Evolutionary conservation across 2,329 filamentous ascomycete genomes (phyloP), one percentile per base, ranked within the genome.

Genomic region (Stemphylium beticola): DNA sequence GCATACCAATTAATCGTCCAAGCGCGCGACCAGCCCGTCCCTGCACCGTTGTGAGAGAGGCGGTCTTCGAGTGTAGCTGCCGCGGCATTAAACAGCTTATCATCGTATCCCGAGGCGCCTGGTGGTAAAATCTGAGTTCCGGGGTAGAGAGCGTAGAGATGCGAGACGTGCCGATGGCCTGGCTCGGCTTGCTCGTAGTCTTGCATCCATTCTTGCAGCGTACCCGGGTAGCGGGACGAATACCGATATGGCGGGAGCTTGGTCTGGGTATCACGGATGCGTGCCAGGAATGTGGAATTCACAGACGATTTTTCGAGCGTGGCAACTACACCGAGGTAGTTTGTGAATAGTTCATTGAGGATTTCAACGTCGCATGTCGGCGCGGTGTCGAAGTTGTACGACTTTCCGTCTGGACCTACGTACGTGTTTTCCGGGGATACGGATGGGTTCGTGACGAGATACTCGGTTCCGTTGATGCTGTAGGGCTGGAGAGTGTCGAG

Each of bases 11-110:
- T 80, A n/a, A 82, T 69, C 0, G 80, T 65, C 81, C 81, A 84
- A 4, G 79, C 80, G 14, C 79, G 74, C 4, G 79, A 81, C 82
- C 81, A 84, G 0, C 82, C 82, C 0, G 81, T 84, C 46, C 81
- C 77, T 0, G 79, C 81, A 4, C 61, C 64, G 4, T 58, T 59
- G 11, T 62, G 57, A 2, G 50, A 45, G 5, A 67, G 43, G 2
- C 67, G 59, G 24, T 79, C n/a, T 68, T 60, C 7, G 72, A 74
- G n/a, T 69, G 69, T 55, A 55, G 56, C 42, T 48, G 64, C 24
- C 7, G 72, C 73, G 1, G 74, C 74, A 4, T 60, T 55, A 11
- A 72, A 66, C 2, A 76, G 65, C 7, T 61, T 68, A 2, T 24
- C 44, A 11, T 53, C 7, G 24, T 53, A 49, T 12, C 44, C 50